phyloP scores from a whole-genome alignment of 768 basidiomycete species.

The Mycena capillaripes region DNA sequence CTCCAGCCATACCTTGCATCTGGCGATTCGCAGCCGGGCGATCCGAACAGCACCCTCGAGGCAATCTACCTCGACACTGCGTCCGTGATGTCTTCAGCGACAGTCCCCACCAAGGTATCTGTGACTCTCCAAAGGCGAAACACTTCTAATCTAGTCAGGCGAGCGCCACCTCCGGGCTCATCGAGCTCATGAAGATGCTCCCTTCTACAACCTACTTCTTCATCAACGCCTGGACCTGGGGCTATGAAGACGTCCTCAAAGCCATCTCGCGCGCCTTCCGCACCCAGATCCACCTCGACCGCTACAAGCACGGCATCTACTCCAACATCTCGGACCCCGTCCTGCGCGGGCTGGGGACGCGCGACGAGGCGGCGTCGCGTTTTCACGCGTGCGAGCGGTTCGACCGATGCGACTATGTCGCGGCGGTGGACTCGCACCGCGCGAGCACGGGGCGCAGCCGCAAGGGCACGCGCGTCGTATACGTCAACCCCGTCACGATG shows the following conservation, averaged over 20 bases:
- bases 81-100: slow-evolving; percentile 63
- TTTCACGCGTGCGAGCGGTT: slow-evolving; percentile 97
- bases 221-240: slow-evolving; percentile 96
- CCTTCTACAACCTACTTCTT: slow-evolving; percentile 83
- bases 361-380: slow-evolving; percentile 72
- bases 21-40: slow-evolving; percentile 30
- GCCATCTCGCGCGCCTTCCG: slow-evolving; percentile 78
- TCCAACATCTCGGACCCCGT: slow-evolving; percentile 70
- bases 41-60: slow-evolving; percentile 64
- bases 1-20: slow-evolving; percentile 78
- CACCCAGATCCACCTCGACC: slow-evolving; percentile 89
- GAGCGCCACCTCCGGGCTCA: slow-evolving; percentile 73
- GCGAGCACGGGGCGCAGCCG: slow-evolving; percentile 52
- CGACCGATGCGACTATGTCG: slow-evolving; percentile 76
- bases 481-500: slow-evolving; percentile 88
- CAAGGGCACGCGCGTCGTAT: slow-evolving; percentile 75
- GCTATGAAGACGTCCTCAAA: slow-evolving; percentile 93
- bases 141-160: slow-evolving; percentile 55
- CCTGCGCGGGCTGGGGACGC: slow-evolving; percentile 70
- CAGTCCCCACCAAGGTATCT: slow-evolving; percentile 73
- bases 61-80: slow-evolving; percentile 91
- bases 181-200: slow-evolving; percentile 78
- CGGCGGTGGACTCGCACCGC: slow-evolving; percentile 45
- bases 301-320: slow-evolving; percentile 86
- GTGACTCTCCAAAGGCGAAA: not conserved